Base-by-base conservation (phyloP, 257 asterid genomes). In the Prunella vulgaris region DNA sequence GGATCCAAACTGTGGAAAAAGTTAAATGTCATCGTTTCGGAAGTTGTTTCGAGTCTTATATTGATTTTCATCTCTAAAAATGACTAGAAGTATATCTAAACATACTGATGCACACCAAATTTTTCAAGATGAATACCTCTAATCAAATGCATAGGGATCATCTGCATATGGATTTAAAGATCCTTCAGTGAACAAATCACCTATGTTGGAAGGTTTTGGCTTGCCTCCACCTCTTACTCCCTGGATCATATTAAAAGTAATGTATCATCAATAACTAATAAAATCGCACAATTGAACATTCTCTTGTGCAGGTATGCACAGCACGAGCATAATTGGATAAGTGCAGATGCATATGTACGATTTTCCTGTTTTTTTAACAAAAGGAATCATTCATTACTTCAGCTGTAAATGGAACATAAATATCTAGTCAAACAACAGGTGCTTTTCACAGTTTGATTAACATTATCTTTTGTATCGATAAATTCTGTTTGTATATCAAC, bases 181-280 rank as follows among this genome's bases (percentile, higher is more conserved):
- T 76, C 97, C 99, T 84, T 94, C 99, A 6, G 95, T 78, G 80
- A 94, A 94, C 84, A 94, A 76, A 84, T 91, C 97, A 14, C 96
- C 95, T 33, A 94, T 87, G 79, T 87, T 87, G 72, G 97, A 83
- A 71, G 92, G 87, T 42, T 82, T 80, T 64, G 85, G 82, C 37
- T 52, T 78, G 76, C n/a, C 67, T 69, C 74, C 86, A 40, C 73
- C 77, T 79, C 77, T 87, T 46, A 69, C 72, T 64, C 71, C 85
- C 99, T 93, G 79, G 70, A 79, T 44, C 64, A 75, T 60, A 72
- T 74, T 30, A 77, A 42, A 60, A 30, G 66, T 30, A 70, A 24
- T n/a, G 35, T 60, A 68, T 80, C 74, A 82, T 7, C 38, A 52
- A 62, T 44, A 69, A 68, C 69, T 42, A 74, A 52, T 57, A 38